Base-by-base conservation (phyloP, 2,329 filamentous ascomycete species). In the Graphilbum ipis-grandicollis region DNA sequence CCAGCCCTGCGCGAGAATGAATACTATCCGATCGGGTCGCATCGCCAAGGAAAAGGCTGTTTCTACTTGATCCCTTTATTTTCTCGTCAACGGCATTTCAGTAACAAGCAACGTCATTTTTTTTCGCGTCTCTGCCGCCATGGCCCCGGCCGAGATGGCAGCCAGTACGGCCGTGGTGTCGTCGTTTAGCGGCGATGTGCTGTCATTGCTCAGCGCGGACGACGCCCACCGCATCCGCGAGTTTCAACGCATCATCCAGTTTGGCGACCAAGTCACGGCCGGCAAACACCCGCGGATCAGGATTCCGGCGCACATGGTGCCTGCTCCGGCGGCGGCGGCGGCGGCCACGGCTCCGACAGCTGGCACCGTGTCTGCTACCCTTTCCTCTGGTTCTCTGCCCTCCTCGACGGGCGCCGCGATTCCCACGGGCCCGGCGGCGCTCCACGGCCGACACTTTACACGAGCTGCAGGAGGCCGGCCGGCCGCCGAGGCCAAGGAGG, bases 181-280 rank as follows among this genome's bases (percentile, higher is more conserved):
- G 26, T 13, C 26, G 26, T 13, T 28, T 7, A 13, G 26, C 26
- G 26, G 26, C 9, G 10, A 28, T 5, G 12, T 5, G 9, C 10
- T 28, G 10, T 28, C 14, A 5, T 14, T 23, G 19, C 14, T 7
- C 15, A 6, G 19, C 38, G 52, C 63, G 43, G 62, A 65, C 42
- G 65, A 71, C 46, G 52, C 64, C 40, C 60, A 66, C 49, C 71
- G 78, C 50, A 57, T 78, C 35, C 56, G 64, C 48, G 73, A 86
- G 57, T 90, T 84, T 62, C 71, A 79, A 52, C 83, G 78, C 59
- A 80, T 96, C 50, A 55, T 93, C 51, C 71, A 66, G 47, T 75
- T 96, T 56, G 78, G 76, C 56, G 80, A 93, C 62, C 67, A 75
- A 47, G 70, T 96, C 48, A 65, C 90, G 52, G 72, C 81, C 54